Percentiles rank a stretch among this genome's conserved stretches.
phyloP scores from a whole-genome alignment of 164 flowering plant species.

The Chimonanthus praecox region DNA sequence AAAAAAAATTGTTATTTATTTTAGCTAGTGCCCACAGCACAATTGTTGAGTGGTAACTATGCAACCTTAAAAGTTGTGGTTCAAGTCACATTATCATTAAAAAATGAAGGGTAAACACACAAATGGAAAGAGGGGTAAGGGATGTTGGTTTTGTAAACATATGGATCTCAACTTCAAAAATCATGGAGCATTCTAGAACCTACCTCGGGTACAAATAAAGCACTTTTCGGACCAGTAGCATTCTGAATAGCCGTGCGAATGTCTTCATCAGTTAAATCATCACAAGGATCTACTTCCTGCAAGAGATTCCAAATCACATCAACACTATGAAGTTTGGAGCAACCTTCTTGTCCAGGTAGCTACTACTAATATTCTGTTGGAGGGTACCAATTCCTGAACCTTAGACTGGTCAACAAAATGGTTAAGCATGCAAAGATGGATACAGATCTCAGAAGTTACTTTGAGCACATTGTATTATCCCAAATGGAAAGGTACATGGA shows the following conservation, averaged over 20 bases:
- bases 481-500: not conserved
- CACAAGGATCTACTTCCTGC: constrained; percentile 99
- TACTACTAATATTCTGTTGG: not conserved
- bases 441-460: not conserved
- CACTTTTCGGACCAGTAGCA: constrained; percentile 91
- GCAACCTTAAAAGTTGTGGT: too few species aligned
- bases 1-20: too few species aligned
- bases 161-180: not conserved
- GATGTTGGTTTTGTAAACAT: not conserved
- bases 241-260: constrained; percentile 93
- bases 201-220: constrained; percentile 94
- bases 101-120: too few species aligned
- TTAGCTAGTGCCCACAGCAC: too few species aligned
- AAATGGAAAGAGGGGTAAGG: not conserved
- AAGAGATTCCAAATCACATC: constrained; percentile 7
- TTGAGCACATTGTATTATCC: not conserved
- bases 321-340: not conserved
- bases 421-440: too few species aligned
- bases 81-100: too few species aligned
- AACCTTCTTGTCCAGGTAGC: not conserved
- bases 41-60: too few species aligned
- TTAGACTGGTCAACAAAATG: too few species aligned
- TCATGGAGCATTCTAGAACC: constrained; percentile 12
- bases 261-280: constrained; percentile 92
- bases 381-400: too few species aligned